Base-by-base conservation (phyloP, 345 rosid species). In the Litchi chinensis region DNA sequence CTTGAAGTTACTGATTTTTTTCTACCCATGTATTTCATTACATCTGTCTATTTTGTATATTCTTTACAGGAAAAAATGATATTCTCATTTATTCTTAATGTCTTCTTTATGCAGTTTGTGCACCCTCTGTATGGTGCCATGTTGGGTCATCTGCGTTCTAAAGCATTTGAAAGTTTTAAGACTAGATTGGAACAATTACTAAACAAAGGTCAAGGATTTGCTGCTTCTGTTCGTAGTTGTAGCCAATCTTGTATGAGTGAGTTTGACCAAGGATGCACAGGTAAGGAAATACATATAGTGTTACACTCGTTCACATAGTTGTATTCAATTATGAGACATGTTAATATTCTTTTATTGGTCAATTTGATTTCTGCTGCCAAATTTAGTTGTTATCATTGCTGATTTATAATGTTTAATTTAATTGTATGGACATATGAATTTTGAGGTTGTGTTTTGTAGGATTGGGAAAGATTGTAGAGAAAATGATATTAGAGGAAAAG, bases 191-290 rank as follows among this genome's bases (percentile, higher is more conserved):
- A 91, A 73, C 82, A 88, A 39, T 86, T 79, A 48, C 80, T 91
- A 41, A 85, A 82, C 39, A 68, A 77, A 78, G 93, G 94, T 54
- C 84, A 89, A 79, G 90, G 92, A 79, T 90, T 91, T 74, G 93
- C 95, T 76, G 90, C 80, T 71, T 86, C 92, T 83, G 95, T 78
- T 73, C 85, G 76, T 79, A 70, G 75, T 71, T 87, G 89, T 76
- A 56, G 59, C 44, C 77, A 86, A 22, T 79, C 87, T 73, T 90
- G 88, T 82, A 81, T 91, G 84, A 82, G 72, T 39, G 90, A 90
- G 68, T 93, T 89, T 89, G 93, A 93, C 83, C 81, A 82, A 87
- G 92, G 88, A 79, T 90, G 88, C 79, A 74, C 84, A 87, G 97
- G 93, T 93, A 86, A 59, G 62, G 39, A 54, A 59, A 22, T 67